Base-by-base conservation (phyloP, 2,329 filamentous ascomycete species). In the Paraphaeosphaeria minitans region DNA sequence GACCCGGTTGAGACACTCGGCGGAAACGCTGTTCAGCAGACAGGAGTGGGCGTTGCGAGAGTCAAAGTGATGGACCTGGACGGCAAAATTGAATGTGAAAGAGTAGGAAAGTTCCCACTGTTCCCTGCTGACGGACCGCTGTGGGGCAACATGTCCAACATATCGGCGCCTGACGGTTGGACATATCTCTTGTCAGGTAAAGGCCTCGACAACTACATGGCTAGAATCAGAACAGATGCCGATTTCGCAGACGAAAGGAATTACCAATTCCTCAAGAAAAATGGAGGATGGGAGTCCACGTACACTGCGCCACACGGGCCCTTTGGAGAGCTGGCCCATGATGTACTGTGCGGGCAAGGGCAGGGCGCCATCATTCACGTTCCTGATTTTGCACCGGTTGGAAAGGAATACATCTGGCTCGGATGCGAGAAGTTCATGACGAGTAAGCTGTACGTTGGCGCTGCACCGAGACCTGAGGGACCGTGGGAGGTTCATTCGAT, bases 201-300 rank as follows among this genome's bases (percentile, higher is more conserved):
- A 19, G 61, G 53, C 0, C 52, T 64, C 24, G 61, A 61, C 39
- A 61, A 64, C 47, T 61, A 61, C 33, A 57, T 64, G 50, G 61
- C 61, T 13, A 21, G 61, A 22, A 56, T 64, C 6, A 52, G 50
- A n/a, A 64, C 56, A 22, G 35, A 59, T 46, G 46, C 33, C 33
- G 50, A 61, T 24, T 64, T 64, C n/a, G 14, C 49, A 1, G 35
- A 61, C 16, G n/a, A 5, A 10, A 12, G 2, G 3, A 59, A 57
- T 24, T 64, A 61, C 22, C 19, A 48, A 19, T 64, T 59, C 31
- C 54, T 61, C 13, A 50, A 47, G 39, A 64, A 64, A 39, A 50
- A 29, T 33, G 59, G 59, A 10, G 39, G 24, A 7, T 64, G 61
- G 61, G 43, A 49, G n/a, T 14, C 22, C 3, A 35, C 33, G 4